Conservation (phyloP, 768 basidiomycete genomes). For the Leccinum olivaceopallidum region DNA sequence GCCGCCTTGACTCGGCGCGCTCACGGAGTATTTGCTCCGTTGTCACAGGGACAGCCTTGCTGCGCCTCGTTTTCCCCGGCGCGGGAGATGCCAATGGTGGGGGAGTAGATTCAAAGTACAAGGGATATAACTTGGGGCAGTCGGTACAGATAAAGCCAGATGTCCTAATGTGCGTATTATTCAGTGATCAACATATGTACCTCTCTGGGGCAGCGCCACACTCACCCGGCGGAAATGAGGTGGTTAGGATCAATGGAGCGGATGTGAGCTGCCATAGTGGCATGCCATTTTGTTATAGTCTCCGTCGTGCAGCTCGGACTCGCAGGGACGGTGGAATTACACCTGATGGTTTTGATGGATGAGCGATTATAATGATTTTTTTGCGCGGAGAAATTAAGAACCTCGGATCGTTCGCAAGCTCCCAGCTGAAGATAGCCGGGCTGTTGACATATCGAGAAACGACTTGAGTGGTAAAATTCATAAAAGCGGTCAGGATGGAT, state of each 20-base stretch:
- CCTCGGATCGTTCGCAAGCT: constrained; percentile 69
- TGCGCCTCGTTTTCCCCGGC: constrained; percentile 40
- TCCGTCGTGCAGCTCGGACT: constrained; percentile 45
- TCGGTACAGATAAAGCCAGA: constrained; percentile 60
- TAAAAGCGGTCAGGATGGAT: constrained; percentile 49
- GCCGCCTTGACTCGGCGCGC: constrained; percentile 49
- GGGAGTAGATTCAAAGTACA: constrained; percentile 26
- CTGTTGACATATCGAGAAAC: constrained; percentile 56
- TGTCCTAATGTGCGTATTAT: constrained; percentile 31
- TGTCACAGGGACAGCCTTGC: constrained; percentile 42
- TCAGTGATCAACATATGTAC: not conserved
- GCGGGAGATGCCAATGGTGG: constrained; percentile 42
- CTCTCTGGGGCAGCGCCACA: not conserved
- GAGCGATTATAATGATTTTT: not conserved
- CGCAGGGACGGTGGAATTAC: constrained; percentile 53
- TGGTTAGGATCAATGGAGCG: constrained; percentile 58
- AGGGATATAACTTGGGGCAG: constrained; percentile 57
- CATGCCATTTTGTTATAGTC: constrained; percentile 60
- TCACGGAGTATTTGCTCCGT: constrained; percentile 48
- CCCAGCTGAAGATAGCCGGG: constrained; percentile 56
- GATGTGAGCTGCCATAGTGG: constrained; percentile 45
- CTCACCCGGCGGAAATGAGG: constrained; percentile 62
- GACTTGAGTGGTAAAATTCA: constrained; percentile 56
- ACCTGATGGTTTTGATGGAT: constrained; percentile 37
- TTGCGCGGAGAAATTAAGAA: constrained; percentile 19